Evolutionary conservation across 2,329 filamentous ascomycete species (phyloP).

Genomic region (Clonostachys rhizophaga): DNA sequence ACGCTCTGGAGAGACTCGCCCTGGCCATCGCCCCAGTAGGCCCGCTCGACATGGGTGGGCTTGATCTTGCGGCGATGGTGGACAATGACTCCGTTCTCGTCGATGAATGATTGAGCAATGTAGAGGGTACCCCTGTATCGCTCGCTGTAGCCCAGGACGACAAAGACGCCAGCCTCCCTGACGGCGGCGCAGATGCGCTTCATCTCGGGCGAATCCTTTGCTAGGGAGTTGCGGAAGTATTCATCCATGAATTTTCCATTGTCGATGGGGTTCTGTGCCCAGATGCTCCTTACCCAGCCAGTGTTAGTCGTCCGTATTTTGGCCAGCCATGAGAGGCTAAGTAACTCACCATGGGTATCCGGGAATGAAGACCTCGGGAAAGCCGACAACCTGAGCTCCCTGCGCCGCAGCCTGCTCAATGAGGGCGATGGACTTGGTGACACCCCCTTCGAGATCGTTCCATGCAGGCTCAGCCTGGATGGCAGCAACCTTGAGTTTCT

Average conservation of each 20-base stretch:
- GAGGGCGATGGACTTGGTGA: slow-evolving; percentile 25
- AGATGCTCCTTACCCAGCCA: slow-evolving; percentile 14
- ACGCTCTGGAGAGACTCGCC: slow-evolving; percentile 31
- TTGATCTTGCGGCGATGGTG: slow-evolving; percentile 43
- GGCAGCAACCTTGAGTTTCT: slow-evolving; percentile 13
- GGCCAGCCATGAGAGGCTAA: not conserved
- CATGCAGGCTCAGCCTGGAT: slow-evolving; percentile 16
- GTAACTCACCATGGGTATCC: slow-evolving; percentile 37
- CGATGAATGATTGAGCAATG: slow-evolving; percentile 40
- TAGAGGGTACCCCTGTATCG: slow-evolving; percentile 27
- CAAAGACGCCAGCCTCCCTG: slow-evolving; percentile 34
- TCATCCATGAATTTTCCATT: slow-evolving; percentile 33
- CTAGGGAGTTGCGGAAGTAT: slow-evolving; percentile 38
- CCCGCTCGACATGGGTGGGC: slow-evolving; percentile 44
- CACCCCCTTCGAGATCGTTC: slow-evolving; percentile 18
- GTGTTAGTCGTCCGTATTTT: not conserved
- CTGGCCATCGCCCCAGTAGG: slow-evolving; percentile 38
- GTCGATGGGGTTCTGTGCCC: slow-evolving; percentile 12
- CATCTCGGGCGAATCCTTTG: slow-evolving; percentile 33
- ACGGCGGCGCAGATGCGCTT: slow-evolving; percentile 35
- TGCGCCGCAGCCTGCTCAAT: slow-evolving; percentile 21
- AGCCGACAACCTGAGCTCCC: slow-evolving; percentile 26
- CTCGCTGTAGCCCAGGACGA: slow-evolving; percentile 37
- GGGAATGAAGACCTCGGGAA: slow-evolving; percentile 38
- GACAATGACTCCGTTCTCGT: slow-evolving; percentile 27